A percentile compares a stretch with the other conserved stretches of the same genome.
These are phyloP conservation scores for Solanum chilense DNA, from an alignment of 257 asterid species.

Conservation along the genomic window DNA sequence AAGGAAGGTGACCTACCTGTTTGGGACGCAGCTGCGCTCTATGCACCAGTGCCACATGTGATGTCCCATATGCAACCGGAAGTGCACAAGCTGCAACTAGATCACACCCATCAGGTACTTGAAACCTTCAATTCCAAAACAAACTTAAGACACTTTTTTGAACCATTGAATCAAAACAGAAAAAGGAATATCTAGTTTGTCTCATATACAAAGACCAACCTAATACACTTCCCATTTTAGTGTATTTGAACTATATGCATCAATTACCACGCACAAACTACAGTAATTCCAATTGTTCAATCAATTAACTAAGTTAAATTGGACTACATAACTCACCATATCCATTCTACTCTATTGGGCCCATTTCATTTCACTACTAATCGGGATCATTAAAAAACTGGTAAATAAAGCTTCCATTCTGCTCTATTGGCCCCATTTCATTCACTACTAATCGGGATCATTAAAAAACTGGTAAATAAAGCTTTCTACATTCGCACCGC, in stretches of 20 bases:
- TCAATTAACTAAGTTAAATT: not conserved
- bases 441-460: not conserved
- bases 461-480: not conserved
- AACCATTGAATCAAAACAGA: not conserved
- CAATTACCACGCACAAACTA: not conserved
- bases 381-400: too few species aligned
- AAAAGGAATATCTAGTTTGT: not conserved
- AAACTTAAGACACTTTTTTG: not conserved
- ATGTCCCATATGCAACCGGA: constrained; percentile 90
- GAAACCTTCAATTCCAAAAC: constrained; percentile 32
- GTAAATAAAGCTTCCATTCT: too few species aligned
- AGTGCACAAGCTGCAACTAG: constrained; percentile 81
- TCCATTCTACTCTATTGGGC: not conserved
- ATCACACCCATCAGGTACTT: constrained; percentile 84
- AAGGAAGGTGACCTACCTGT: constrained; percentile 22
- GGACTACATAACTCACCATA: not conserved
- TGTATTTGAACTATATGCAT: not conserved
- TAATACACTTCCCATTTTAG: not conserved
- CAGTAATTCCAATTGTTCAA: not conserved
- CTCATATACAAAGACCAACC: not conserved
- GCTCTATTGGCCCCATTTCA: too few species aligned
- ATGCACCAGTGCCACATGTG: constrained; percentile 85
- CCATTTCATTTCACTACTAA: not conserved
- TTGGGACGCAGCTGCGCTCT: constrained; percentile 64
- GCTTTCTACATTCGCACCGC: too few species aligned